These are phyloP conservation scores for Xylaria cubensis DNA, from an alignment of 495 filamentous ascomycete species.

Conservation along the genomic window DNA sequence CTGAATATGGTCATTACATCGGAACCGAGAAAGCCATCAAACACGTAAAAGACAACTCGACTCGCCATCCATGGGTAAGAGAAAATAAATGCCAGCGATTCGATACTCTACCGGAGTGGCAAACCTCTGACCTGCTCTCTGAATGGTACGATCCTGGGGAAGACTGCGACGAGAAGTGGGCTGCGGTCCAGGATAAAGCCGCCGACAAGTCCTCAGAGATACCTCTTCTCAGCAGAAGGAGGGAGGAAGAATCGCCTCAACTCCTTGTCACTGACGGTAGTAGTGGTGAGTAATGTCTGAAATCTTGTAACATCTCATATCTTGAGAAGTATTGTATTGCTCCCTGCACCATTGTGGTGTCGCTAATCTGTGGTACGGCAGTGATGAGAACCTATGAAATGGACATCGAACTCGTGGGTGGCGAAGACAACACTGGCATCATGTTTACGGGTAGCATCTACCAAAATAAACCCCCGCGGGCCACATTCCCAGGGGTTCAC, in stretches of 20 bases:
- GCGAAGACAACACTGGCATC: conserved; percentile 47
- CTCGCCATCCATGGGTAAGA: conserved; percentile 30
- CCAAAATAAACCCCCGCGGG: conserved; percentile 35
- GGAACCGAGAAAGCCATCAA: conserved; percentile 31
- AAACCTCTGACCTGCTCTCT: no score
- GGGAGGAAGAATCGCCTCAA: neutral
- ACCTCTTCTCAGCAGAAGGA: neutral
- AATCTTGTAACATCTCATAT: neutral
- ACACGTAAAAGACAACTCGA: conserved; percentile 36
- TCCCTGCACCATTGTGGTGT: neutral
- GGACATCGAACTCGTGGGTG: conserved; percentile 64
- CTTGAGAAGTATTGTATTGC: neutral
- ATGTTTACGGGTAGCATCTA: conserved; percentile 56
- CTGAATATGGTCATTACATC: conserved; percentile 30
- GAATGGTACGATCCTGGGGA: neutral
- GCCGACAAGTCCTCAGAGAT: neutral
- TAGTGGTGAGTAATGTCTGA: conserved; percentile 19
- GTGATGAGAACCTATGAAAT: conserved; percentile 66
- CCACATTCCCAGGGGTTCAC: conserved; percentile 43
- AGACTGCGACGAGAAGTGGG: neutral
- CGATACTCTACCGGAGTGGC: neutral
- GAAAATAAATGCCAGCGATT: neutral
- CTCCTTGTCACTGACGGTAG: neutral
- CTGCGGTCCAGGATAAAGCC: neutral
- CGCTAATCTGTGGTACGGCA: neutral